Percentiles rank a stretch among this genome's conserved stretches.
Conservation (phyloP, 441 rosid genomes). For the Bruguiera hainesii region DNA sequence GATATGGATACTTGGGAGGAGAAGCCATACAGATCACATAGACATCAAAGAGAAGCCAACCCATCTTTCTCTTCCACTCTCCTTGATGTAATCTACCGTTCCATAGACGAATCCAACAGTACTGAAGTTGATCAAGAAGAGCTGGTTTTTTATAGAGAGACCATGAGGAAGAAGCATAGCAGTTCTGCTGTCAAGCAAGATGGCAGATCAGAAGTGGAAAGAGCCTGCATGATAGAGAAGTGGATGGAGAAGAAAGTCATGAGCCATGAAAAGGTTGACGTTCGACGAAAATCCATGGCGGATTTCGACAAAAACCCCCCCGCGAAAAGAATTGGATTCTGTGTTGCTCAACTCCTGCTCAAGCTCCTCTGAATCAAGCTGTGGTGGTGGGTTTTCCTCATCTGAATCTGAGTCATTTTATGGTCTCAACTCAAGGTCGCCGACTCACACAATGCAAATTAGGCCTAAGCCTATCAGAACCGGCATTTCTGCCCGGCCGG, state of each 20-base stretch:
- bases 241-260: slow-evolving; percentile 35
- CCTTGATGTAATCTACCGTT: slow-evolving; percentile 87
- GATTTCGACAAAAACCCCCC: slow-evolving; percentile 31
- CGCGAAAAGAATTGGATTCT: slow-evolving; percentile 27
- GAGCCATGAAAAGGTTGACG: slow-evolving; percentile 23
- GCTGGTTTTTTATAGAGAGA: slow-evolving; percentile 24
- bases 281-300: slow-evolving; percentile 44
- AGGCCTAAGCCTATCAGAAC: slow-evolving; percentile 57
- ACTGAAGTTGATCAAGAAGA: slow-evolving; percentile 20
- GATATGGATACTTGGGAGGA: slow-evolving; percentile 51
- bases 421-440: slow-evolving; percentile 24
- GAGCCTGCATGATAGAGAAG: slow-evolving; percentile 29
- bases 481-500: slow-evolving; percentile 26
- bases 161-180: slow-evolving; percentile 34
- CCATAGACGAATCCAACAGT: slow-evolving; percentile 54
- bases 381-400: slow-evolving; percentile 65
- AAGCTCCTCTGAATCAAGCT: slow-evolving; percentile 70
- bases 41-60: slow-evolving; percentile 46
- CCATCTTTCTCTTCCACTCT: slow-evolving; percentile 95
- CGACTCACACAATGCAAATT: slow-evolving; percentile 35
- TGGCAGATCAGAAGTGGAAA: slow-evolving; percentile 2
- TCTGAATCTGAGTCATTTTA: slow-evolving; percentile 60
- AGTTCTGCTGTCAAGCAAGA: slow-evolving; percentile 34
- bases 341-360: slow-evolving; percentile 58
- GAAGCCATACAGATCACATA: slow-evolving; percentile 25